Evolutionary conservation across 2,329 filamentous ascomycete species (phyloP), one percentile per base, ranked within the genome.

Genomic region (Aspergillus thermomutatus): DNA sequence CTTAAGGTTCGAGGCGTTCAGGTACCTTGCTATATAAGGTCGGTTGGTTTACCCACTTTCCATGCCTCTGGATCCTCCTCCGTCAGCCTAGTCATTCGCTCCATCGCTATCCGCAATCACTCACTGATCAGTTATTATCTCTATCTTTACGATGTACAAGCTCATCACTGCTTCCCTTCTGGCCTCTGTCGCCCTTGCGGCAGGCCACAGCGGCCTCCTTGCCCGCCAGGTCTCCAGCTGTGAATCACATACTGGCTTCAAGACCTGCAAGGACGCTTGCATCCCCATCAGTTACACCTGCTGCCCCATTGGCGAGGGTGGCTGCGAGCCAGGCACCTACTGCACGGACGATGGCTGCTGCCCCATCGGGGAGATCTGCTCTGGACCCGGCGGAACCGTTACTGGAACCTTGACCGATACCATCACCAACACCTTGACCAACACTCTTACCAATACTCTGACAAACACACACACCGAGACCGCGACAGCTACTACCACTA

Each of bases 251-350:
- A 10, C n/a, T 11, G 40, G 40, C n/a, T 43, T 1, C 8, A 43
- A 21, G 40, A 43, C 40, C 3, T 43, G 40, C 40, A 11, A 21
- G 7, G 25, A 4, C 1, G 23, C 27, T 14, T 56, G 54, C 31
- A 56, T 56, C 7, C 54, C 54, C 25, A 10, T 27, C 25, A 34
- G 21, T n/a, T 56, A 56, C 25, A 52, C 49, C 49, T 56, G 54
- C 49, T 56, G 54, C 25, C 11, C 41, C 3, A 23, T 25, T 10
- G 17, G 27, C 1, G 21, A 11, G 8, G 49, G 49, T 4, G 54
- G 54, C 49, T 56, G 54, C 14, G 26, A 43, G 8, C 43, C 43
- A 9, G 54, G 54, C 25, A 48, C 40, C 28, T 56, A 56, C 28
- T 56, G 54, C 11, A 34, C 46, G 17, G 31, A 11, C 11, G 21